A percentile compares a stretch with the other conserved stretches of the same genome.
These are phyloP conservation scores for Calonectria montana DNA, from an alignment of 2,329 filamentous ascomycete genomes.

Conservation along the genomic window DNA sequence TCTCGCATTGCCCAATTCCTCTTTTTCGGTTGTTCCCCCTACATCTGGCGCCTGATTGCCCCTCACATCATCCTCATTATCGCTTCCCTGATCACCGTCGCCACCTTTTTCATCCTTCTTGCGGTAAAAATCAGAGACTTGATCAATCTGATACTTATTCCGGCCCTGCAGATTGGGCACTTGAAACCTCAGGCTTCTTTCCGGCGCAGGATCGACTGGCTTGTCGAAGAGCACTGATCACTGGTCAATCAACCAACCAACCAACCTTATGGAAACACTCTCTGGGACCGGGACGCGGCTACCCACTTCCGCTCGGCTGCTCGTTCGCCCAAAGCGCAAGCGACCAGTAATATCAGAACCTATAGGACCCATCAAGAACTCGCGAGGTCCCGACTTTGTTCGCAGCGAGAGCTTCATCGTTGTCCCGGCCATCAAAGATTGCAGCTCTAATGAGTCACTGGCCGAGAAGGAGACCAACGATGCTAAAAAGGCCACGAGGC, in stretches of 20 bases:
- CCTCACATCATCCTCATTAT: not conserved
- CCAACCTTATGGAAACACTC: conserved; percentile 33
- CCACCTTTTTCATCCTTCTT: not conserved
- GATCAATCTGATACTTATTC: not conserved
- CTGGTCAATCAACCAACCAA: not conserved
- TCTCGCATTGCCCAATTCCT: not conserved
- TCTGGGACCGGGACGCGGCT: conserved; percentile 28
- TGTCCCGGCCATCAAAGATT: conserved; percentile 51
- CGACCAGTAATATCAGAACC: conserved; percentile 50
- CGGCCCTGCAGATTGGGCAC: not conserved
- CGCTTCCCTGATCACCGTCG: not conserved
- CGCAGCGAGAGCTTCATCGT: conserved; percentile 50
- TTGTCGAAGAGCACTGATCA: not conserved
- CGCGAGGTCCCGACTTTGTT: conserved; percentile 48
- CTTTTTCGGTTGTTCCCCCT: not conserved
- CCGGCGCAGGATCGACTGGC: not conserved
- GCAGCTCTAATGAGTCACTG: conserved; percentile 37
- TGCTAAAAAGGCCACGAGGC: conserved; percentile 34
- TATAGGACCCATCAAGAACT: conserved; percentile 52
- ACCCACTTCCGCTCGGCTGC: conserved; percentile 24
- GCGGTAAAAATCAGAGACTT: not conserved
- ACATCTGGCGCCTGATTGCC: not conserved
- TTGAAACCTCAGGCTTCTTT: not conserved
- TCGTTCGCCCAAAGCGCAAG: conserved; percentile 34
- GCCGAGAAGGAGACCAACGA: conserved; percentile 11